Conservation (phyloP, 129 eudicot species). For the Sambucus nigra region DNA sequence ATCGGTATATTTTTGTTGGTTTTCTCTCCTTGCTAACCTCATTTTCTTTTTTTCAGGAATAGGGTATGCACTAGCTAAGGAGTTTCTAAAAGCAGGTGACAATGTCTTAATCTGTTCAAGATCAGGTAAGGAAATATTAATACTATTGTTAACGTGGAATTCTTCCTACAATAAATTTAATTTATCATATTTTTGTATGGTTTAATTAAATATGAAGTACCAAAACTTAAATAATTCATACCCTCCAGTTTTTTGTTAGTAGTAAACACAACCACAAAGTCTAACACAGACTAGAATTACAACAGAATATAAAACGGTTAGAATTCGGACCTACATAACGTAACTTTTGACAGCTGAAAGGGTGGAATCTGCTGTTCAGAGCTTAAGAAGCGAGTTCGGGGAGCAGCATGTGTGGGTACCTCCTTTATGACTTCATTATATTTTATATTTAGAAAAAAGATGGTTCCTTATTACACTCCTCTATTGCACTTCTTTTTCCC, state of each 20-base stretch:
- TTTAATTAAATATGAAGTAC: neutral
- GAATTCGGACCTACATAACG: neutral
- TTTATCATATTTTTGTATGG: neutral
- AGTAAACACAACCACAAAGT: neutral
- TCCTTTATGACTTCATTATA: conserved; percentile 23
- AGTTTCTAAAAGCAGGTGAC: conserved; percentile 83
- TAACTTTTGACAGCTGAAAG: conserved; percentile 55
- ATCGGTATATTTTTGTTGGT: neutral
- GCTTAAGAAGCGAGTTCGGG: conserved; percentile 56
- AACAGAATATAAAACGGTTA: neutral
- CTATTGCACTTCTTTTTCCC: neutral
- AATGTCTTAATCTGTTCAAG: conserved; percentile 89
- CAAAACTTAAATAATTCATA: neutral
- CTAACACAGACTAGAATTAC: neutral
- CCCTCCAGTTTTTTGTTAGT: neutral
- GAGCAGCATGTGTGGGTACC: conserved; percentile 99
- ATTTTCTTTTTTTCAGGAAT: conserved; percentile 51
- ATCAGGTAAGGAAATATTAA: conserved; percentile 51
- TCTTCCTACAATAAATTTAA: neutral
- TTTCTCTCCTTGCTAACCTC: conserved; percentile 3
- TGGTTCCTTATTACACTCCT: too few species aligned
- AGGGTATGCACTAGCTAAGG: conserved; percentile 89
- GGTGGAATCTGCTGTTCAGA: conserved; percentile 66
- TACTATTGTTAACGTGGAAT: neutral
- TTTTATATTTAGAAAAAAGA: conserved; percentile 5